A percentile compares a stretch with the other conserved stretches of the same genome.
Evolutionary conservation across 495 filamentous ascomycete genomes (phyloP).

Genomic region (Penicillium daleae): DNA sequence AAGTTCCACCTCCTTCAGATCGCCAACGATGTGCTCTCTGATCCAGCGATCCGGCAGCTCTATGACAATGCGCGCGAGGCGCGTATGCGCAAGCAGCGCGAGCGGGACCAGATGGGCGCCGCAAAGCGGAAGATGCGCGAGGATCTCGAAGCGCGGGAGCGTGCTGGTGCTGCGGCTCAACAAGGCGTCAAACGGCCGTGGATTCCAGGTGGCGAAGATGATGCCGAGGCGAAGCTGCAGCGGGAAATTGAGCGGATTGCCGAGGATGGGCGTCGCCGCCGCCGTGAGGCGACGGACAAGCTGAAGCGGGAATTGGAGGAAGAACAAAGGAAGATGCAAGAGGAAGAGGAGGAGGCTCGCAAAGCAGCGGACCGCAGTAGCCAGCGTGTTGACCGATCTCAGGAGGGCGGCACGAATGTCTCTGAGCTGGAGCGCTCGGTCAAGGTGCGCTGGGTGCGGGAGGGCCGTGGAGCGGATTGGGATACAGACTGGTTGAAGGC

Average conservation of each 20-base stretch:
- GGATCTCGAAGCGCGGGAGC: conserved; percentile 70
- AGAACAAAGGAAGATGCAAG: conserved; percentile 44
- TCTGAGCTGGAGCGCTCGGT: conserved; percentile 61
- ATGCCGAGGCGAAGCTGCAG: conserved; percentile 60
- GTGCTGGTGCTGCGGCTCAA: conserved; percentile 41
- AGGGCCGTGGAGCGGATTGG: conserved; percentile 47
- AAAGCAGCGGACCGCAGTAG: conserved; percentile 36
- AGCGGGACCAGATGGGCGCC: conserved; percentile 67
- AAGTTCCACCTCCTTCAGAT: conserved; percentile 76
- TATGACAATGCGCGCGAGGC: conserved; percentile 74
- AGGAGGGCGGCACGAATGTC: conserved; percentile 51
- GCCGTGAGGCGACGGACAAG: conserved; percentile 54
- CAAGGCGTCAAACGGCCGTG: conserved; percentile 52
- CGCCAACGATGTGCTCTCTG: conserved; percentile 72
- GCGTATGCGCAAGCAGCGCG: conserved; percentile 60
- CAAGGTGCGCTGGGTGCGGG: conserved; percentile 61
- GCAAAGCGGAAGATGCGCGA: conserved; percentile 73
- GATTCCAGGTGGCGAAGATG: conserved; percentile 48
- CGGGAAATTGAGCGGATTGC: conserved; percentile 64
- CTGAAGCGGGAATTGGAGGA: conserved; percentile 55
- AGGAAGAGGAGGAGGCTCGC: conserved; percentile 43
- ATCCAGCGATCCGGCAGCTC: conserved; percentile 59
- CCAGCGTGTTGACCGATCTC: conserved; percentile 45
- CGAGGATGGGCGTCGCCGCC: conserved; percentile 61
- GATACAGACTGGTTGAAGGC: conserved; percentile 47